Evolutionary conservation across 306 rosid genomes (phyloP), one percentile per base, ranked within the genome.

Genomic region (Sesbania bispinosa): DNA sequence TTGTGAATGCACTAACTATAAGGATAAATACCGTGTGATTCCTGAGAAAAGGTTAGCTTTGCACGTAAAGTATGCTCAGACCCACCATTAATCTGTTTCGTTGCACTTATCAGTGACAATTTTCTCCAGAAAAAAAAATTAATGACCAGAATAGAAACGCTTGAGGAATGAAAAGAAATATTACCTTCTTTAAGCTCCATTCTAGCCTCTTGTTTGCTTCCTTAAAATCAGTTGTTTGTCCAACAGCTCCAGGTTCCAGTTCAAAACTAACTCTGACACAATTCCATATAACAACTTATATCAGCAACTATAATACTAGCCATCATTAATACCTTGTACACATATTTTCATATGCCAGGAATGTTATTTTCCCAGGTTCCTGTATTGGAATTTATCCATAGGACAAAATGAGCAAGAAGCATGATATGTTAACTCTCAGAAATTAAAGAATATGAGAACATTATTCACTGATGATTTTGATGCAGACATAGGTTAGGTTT

Each of bases 41-140:
- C 92, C 61, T 77, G 95, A 62, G 95, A 83, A 78, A 88, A 90
- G 50, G 90, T 90, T 35, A 90, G 88, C 78, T 85, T 90, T 64
- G 92, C 97, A 21, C 88, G 90, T 45, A 90, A 87, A 33, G 92
- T 90, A 80, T 83, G 92, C 85, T 90, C 97, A 41, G 80, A 81
- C 76, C 90, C 92, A 70, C 95, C 95, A 23, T 46, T 82, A 67
- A 85, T 85, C 92, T 90, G 97, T 83, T 80, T 54, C 7, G 24
- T 81, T 32, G 57, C 29, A 78, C 67, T 69, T 59, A 64, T 86
- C 62, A 90, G 82, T 63, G 64, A 73, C 9, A 14, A 53, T 45
- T 62, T 53, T 63, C 66, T 69, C 57, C 32, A 75, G 24, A 50
- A 26, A 19, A 35, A 19, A 33, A 78, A 48, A 15, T 14, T 38